Conservation (phyloP, 768 basidiomycete species). For the Sporobolomyces phaffii region DNA sequence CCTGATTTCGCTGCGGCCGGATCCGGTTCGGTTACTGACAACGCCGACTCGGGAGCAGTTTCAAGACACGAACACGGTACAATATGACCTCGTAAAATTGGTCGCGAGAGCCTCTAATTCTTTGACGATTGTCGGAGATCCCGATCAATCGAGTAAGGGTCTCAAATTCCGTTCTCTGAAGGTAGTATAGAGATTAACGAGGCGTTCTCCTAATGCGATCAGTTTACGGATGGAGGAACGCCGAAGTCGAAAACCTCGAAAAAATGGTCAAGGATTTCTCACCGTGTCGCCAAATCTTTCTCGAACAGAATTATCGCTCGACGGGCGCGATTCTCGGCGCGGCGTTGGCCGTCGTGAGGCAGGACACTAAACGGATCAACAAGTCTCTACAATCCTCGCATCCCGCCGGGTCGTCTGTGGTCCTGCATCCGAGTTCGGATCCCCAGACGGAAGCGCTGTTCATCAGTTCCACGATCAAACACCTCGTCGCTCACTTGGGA, state of each 20-base stretch:
- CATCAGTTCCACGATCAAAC: slow-evolving; percentile 71
- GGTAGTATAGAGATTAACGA: background rate
- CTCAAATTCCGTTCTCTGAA: background rate
- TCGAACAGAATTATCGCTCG: slow-evolving; percentile 83
- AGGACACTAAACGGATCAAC: slow-evolving; percentile 69
- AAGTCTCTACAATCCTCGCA: slow-evolving; percentile 70
- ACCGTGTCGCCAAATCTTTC: slow-evolving; percentile 60
- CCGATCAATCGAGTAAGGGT: slow-evolving; percentile 72
- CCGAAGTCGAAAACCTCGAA: slow-evolving; percentile 60
- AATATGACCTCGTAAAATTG: slow-evolving; percentile 70
- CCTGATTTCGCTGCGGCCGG: too few relatives aligned
- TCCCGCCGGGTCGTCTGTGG: slow-evolving; percentile 58
- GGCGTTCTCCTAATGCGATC: too few relatives aligned
- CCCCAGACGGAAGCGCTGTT: slow-evolving; percentile 64
- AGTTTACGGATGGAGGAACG: slow-evolving; percentile 82
- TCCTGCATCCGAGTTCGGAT: slow-evolving; percentile 54
- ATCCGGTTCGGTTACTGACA: too few relatives aligned
- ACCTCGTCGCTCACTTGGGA: slow-evolving; percentile 66
- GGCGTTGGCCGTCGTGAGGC: slow-evolving; percentile 69
- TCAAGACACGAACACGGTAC: slow-evolving; percentile 74
- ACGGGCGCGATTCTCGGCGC: slow-evolving; percentile 67
- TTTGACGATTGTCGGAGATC: slow-evolving; percentile 79
- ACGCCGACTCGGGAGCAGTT: slow-evolving; percentile 57
- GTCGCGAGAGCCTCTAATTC: slow-evolving; percentile 56
- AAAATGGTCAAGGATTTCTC: slow-evolving; percentile 72